Evolutionary conservation across 768 basidiomycete genomes (phyloP), one percentile per base, ranked within the genome.

Genomic region (Candolleomyces aberdarensis): DNA sequence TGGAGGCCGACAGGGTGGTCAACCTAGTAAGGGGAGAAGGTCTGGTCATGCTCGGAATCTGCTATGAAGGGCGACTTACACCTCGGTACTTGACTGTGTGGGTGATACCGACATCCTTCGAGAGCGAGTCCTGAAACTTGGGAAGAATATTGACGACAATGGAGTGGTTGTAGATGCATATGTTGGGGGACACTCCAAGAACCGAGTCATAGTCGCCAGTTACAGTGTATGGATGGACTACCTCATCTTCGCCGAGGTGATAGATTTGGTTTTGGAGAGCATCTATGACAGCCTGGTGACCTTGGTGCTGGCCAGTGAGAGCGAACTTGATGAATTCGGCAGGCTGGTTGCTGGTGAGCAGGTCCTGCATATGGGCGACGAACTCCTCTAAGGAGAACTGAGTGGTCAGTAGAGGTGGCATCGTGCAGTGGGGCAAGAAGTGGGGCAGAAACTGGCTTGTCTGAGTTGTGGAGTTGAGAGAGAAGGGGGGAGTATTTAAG

Each of bases 131-230:
- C 8, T 19, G 14, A 22, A 32, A 58, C 47, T 31, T 58, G 19
- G 43, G 57, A 15, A 58, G 11, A 19, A 58, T 29, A 19, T 49
- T n/a, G 29, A 58, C n/a, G 46, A n/a, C 19, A 10, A 58, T 29
- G 6, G 46, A 11, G 5, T 58, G 43, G 13, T 40, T 20, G 11
- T 14, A n/a, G 31, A 58, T 36, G 46, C 57, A 17, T 36, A 70
- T 64, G 10, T 60, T 31, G 15, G 47, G 14, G 1, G 58, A 13
- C 9, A 70, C 57, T 3, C 67, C 65, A 0, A 67, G 49, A 10
- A 62, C 39, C 14, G 70, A 71, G 43, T 70, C 68, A 43, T 61
- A 67, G 39, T 71, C 70, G 0, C 64, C 56, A 1, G 58, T 36
- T 5, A 67, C 39, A 5, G 39, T 40, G 22, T 64, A 19, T 5